Base-by-base conservation (phyloP, 768 basidiomycete species). In the Mycena galericulata region DNA sequence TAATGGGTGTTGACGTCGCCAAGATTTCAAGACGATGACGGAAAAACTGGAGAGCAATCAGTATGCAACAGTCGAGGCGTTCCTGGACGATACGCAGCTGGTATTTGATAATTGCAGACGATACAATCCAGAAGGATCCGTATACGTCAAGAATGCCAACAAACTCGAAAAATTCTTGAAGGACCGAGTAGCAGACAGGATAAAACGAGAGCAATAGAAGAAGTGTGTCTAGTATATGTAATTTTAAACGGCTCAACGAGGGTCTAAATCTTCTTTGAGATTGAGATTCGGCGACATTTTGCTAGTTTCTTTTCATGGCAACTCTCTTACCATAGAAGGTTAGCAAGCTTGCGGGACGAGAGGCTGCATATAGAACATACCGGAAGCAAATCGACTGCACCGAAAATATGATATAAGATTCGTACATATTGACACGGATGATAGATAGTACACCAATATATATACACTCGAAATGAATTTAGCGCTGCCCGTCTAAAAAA, bases 21-120 rank as follows among this genome's bases (percentile, higher is more conserved):
- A 47, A 98, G 96, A 98, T 79, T 88, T 98, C 73, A 81, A 83
- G 62, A 96, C 94, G 2, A 97, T 99, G 89, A 88, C 92, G 72
- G 85, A 91, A 76, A 99, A 96, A 79, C 87, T 99, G n/a, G 91
- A 95, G 38, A 89, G 85, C n/a, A 92, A 92, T 76, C 89, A 93
- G 75, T 99, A 98, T 78, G 78, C 84, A 14, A 84, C 86, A n/a
- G 80, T 96, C 56, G 90, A 91, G 54, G 81, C 84, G 34, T 97
- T 98, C 75, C 78, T 90, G 22, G 87, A 86, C 46, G 98, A 99
- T 76, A 92, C 92, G 18, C 88, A 90, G 69, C 83, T 98, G 61
- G 88, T 99, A 59, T 94, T 95, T 74, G 89, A 94, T 72, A 99
- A 99, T 75, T 98, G 97, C 80, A 85, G 90, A 62, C 78, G 84